phyloP scores from a whole-genome alignment of 257 asterid species.

The Nemophila menziesii region DNA sequence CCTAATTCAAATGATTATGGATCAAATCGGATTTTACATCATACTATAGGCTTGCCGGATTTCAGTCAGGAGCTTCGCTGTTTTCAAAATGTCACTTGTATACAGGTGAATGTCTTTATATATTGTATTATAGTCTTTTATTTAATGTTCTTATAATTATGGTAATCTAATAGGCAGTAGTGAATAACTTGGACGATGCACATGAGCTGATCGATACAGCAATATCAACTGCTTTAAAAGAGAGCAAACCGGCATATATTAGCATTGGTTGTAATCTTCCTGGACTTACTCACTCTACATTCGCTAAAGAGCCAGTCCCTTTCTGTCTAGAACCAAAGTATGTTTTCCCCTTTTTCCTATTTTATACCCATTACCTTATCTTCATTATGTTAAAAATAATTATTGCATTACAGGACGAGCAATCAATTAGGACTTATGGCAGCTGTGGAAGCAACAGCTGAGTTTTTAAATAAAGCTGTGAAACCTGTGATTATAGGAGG shows the following conservation, averaged over 20 bases:
- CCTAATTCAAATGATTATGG: slow-evolving; percentile 80
- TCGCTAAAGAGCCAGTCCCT: slow-evolving; percentile 64
- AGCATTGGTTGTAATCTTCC: slow-evolving; percentile 68
- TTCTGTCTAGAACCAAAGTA: slow-evolving; percentile 58
- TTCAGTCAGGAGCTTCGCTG: slow-evolving; percentile 79
- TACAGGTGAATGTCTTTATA: slow-evolving; percentile 31
- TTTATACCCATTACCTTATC: neutral
- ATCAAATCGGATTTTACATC: slow-evolving; percentile 60
- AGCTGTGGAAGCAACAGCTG: slow-evolving; percentile 65
- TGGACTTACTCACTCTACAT: slow-evolving; percentile 62
- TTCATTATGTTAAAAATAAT: neutral
- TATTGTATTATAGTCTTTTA: neutral
- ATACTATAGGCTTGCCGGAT: slow-evolving; percentile 77
- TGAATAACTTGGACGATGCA: slow-evolving; percentile 79
- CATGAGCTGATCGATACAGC: slow-evolving; percentile 76
- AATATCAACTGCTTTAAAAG: slow-evolving; percentile 66
- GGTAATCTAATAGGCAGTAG: slow-evolving; percentile 45
- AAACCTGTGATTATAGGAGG: slow-evolving; percentile 91
- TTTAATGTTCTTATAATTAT: neutral
- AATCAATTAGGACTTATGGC: slow-evolving; percentile 58
- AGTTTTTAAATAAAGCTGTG: slow-evolving; percentile 66
- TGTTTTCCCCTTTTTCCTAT: slow-evolving; percentile 2
- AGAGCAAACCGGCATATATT: slow-evolving; percentile 78
- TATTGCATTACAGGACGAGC: slow-evolving; percentile 29
- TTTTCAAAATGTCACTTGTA: slow-evolving; percentile 75